These are phyloP conservation scores for Celoporthe dispersa DNA, from an alignment of 2,329 filamentous ascomycete species.

Conservation along the genomic window DNA sequence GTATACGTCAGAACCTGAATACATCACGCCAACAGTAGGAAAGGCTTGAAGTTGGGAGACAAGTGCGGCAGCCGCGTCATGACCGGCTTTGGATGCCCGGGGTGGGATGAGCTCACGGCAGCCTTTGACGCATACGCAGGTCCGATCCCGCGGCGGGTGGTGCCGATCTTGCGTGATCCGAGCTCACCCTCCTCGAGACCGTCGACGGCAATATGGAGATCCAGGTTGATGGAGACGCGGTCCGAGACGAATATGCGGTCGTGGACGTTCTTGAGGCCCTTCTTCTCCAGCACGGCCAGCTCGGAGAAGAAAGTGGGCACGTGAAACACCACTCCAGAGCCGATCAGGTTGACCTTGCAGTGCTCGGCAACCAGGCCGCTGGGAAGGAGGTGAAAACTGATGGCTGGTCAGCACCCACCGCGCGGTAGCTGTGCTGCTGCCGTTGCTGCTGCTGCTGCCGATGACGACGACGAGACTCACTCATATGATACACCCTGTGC, in stretches of 20 bases:
- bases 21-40: neutral
- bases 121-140: slow-evolving; percentile 37
- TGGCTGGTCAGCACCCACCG: neutral
- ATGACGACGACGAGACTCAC: neutral
- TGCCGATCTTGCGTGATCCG: slow-evolving; percentile 47
- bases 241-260: slow-evolving; percentile 66
- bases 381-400: slow-evolving; percentile 63
- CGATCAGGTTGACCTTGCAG: slow-evolving; percentile 69
- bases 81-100: slow-evolving; percentile 16
- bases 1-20: neutral
- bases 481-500: slow-evolving; percentile 18
- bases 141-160: slow-evolving; percentile 43
- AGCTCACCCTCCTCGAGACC: slow-evolving; percentile 65
- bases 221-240: slow-evolving; percentile 65
- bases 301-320: slow-evolving; percentile 68
- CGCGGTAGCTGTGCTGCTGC: neutral
- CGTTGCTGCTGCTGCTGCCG: too few species aligned
- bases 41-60: too few species aligned
- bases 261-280: slow-evolving; percentile 59
- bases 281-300: slow-evolving; percentile 61
- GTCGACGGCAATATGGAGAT: slow-evolving; percentile 68
- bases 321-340: slow-evolving; percentile 33
- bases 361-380: slow-evolving; percentile 74
- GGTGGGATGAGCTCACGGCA: slow-evolving; percentile 30
- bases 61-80: too few species aligned